Evolutionary conservation across 106 monocot species (phyloP).

Genomic region (Phalaenopsis equestris): DNA sequence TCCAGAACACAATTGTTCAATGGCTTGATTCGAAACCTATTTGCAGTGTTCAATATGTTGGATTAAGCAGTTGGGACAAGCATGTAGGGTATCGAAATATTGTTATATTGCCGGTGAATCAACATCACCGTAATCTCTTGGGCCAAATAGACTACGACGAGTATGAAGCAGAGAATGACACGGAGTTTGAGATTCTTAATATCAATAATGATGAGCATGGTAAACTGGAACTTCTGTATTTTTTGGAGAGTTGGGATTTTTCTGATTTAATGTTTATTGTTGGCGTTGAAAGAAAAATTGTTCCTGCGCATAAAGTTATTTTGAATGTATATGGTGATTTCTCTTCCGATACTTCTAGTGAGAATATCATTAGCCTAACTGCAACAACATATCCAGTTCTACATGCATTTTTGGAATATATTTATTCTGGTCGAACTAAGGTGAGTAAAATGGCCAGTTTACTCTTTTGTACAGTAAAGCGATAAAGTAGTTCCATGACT

Average conservation of each 20-base stretch:
- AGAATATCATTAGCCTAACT: slow-evolving; percentile 47
- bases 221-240: slow-evolving; percentile 48
- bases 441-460: slow-evolving; percentile 18
- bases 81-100: slow-evolving; percentile 95
- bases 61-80: slow-evolving; percentile 94
- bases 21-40: slow-evolving; percentile 75
- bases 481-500: too few species aligned
- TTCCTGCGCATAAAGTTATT: slow-evolving; percentile 77
- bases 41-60: slow-evolving; percentile 69
- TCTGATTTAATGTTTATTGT: slow-evolving; percentile 67
- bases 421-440: slow-evolving; percentile 67
- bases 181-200: slow-evolving; percentile 28
- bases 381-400: slow-evolving; percentile 51
- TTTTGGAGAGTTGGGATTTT: slow-evolving; percentile 83
- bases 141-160: slow-evolving; percentile 41
- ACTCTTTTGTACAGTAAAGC: background rate
- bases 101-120: slow-evolving; percentile 46
- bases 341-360: slow-evolving; percentile 20
- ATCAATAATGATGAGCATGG: slow-evolving; percentile 20
- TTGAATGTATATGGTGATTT: slow-evolving; percentile 58
- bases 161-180: slow-evolving; percentile 25
- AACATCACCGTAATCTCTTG: slow-evolving; percentile 31
- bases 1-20: slow-evolving; percentile 71
- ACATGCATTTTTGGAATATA: slow-evolving; percentile 71
- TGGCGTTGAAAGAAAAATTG: slow-evolving; percentile 44